Evolutionary conservation across 495 filamentous ascomycete species (phyloP).

Genomic region (Annulohypoxylon moriforme): DNA sequence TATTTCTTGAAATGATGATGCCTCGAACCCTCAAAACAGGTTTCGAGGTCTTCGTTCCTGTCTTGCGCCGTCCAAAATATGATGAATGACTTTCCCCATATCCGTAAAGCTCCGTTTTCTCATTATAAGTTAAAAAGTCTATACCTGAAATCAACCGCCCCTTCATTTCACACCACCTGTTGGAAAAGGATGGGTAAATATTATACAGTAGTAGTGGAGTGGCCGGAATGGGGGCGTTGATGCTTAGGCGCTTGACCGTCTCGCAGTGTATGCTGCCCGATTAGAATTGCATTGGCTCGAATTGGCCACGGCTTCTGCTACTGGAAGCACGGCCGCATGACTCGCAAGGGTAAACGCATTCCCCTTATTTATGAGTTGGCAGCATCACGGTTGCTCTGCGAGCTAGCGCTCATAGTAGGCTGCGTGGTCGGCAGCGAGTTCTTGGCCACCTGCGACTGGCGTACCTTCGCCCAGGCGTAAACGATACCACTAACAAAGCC

Average conservation of each 20-base stretch:
- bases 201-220: slow-evolving; percentile 43
- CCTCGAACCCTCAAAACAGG: slow-evolving; percentile 10
- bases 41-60: slow-evolving; percentile 36
- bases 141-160: slow-evolving; percentile 45
- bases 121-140: slow-evolving; percentile 50
- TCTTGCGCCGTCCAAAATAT: slow-evolving; percentile 44
- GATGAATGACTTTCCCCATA: slow-evolving; percentile 47
- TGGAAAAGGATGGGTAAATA: slow-evolving; percentile 41
- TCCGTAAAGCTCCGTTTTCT: slow-evolving; percentile 48
- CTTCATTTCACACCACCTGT: slow-evolving; percentile 27
- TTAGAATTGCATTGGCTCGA: slow-evolving; percentile 21
- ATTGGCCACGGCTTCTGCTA: slow-evolving; percentile 16
- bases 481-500: slow-evolving; percentile 94
- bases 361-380: slow-evolving; percentile 56
- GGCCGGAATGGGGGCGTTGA: slow-evolving; percentile 6
- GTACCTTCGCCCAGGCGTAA: slow-evolving; percentile 90
- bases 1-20: slow-evolving; percentile 14
- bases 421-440: slow-evolving; percentile 74
- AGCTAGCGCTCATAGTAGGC: slow-evolving; percentile 86
- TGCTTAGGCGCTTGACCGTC: slow-evolving; percentile 22
- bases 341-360: slow-evolving; percentile 5
- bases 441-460: slow-evolving; percentile 74
- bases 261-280: slow-evolving; percentile 27
- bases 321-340: slow-evolving; percentile 12
- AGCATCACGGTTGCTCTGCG: slow-evolving; percentile 88